Percentiles rank a stretch among this genome's conserved stretches.
These are phyloP conservation scores for Chloris gayana DNA, from an alignment of 176 grass and related monocot genomes.

Conservation along the genomic window DNA sequence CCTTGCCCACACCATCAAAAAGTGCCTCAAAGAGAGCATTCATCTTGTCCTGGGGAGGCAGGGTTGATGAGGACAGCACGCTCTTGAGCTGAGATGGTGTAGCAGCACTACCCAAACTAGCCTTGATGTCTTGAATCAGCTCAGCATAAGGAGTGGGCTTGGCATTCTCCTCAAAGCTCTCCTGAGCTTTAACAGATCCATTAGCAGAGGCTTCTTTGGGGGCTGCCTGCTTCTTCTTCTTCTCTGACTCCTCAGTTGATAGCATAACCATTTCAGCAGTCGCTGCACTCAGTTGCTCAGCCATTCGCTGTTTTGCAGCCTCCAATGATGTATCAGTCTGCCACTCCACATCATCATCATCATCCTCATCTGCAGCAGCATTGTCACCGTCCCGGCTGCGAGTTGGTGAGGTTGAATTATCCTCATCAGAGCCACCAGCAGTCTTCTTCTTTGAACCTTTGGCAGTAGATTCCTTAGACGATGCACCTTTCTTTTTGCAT, in stretches of 20 bases:
- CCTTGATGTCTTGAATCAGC: conserved; percentile 57
- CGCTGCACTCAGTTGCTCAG: conserved; percentile 75
- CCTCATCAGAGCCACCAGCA: conserved; percentile 65
- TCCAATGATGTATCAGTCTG: conserved; percentile 76
- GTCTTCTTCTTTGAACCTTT: conserved; percentile 47
- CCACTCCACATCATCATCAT: conserved; percentile 77
- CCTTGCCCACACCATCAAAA: conserved; percentile 65
- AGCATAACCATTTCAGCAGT: conserved; percentile 94
- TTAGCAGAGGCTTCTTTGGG: not conserved
- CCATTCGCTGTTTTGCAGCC: conserved; percentile 74
- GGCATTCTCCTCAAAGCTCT: not conserved
- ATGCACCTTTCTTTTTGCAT: conserved; percentile 60
- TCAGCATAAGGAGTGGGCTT: conserved; percentile 34
- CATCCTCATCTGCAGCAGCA: conserved; percentile 50
- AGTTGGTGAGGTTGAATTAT: conserved; percentile 59
- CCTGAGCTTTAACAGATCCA: conserved; percentile 18
- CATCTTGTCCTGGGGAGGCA: conserved; percentile 59
- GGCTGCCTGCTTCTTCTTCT: conserved; percentile 2
- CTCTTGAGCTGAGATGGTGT: conserved; percentile 55
- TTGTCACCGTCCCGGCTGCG: conserved; percentile 45
- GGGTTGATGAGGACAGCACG: conserved; percentile 33
- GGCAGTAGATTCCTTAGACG: conserved; percentile 43
- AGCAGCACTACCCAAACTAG: conserved; percentile 45
- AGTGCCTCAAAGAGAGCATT: conserved; percentile 65
- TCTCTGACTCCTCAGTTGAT: conserved; percentile 45